A percentile compares a stretch with the other conserved stretches of the same genome.
Conservation (phyloP, 768 basidiomycete genomes). For the Boletus rubroflammeus region DNA sequence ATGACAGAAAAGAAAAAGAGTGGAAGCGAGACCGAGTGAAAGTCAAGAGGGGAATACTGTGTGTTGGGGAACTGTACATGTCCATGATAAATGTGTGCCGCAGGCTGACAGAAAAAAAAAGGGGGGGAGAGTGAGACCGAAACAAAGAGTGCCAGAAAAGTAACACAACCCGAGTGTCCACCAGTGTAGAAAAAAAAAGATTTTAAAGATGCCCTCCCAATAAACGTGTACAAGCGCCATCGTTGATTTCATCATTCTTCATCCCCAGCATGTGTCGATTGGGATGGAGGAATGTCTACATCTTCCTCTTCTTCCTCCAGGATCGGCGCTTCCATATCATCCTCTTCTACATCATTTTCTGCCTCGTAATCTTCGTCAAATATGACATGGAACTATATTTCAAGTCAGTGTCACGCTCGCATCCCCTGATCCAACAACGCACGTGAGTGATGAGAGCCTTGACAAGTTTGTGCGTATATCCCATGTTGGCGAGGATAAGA, state of each 20-base stretch:
- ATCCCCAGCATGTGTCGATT: conserved; percentile 19
- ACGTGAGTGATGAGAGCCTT: conserved; percentile 76
- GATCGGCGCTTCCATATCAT: conserved; percentile 63
- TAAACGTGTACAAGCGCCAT: conserved; percentile 9
- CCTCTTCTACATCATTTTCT: conserved; percentile 55
- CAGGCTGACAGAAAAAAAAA: conserved; percentile 1
- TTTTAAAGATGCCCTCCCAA: conserved; percentile 6
- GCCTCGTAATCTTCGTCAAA: conserved; percentile 68
- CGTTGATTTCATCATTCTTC: conserved; percentile 17
- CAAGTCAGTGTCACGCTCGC: background rate
- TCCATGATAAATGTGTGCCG: conserved; percentile 33
- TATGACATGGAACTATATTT: conserved; percentile 55
- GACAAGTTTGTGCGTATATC: conserved; percentile 68
- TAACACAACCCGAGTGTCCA: conserved; percentile 28
- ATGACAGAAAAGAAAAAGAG: background rate
- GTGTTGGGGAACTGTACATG: conserved; percentile 26
- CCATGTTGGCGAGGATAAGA: conserved; percentile 78
- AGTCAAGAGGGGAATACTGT: conserved; percentile 7
- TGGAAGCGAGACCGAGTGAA: conserved; percentile 1
- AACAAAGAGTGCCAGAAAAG: conserved; percentile 5
- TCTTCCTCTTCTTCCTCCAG: conserved; percentile 57
- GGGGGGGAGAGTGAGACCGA: background rate
- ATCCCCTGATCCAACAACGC: conserved; percentile 27
- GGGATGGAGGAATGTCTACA: conserved; percentile 34
- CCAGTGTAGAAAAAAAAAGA: conserved; percentile 5